Conservation (phyloP, 2,329 filamentous ascomycete species). For the Colletotrichum sublineola region DNA sequence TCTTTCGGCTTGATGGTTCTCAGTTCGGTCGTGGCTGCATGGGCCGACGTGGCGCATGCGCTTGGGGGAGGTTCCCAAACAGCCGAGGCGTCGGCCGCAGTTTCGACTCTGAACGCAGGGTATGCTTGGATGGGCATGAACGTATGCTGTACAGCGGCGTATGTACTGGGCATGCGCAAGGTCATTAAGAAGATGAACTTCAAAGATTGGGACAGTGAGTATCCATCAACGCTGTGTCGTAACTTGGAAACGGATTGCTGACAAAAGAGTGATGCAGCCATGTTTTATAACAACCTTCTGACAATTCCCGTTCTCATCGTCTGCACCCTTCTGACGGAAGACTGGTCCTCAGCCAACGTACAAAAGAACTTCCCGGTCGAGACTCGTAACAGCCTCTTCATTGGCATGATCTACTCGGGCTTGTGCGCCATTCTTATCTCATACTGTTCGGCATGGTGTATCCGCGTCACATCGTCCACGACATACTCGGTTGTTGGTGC, state of each 20-base stretch:
- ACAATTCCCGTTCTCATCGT: constrained; percentile 92
- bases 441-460: constrained; percentile 99
- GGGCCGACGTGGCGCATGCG: constrained; percentile 95
- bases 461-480: constrained; percentile 95
- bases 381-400: constrained; percentile 81
- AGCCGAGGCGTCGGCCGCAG: constrained; percentile 76
- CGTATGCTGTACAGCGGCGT: constrained; percentile 92
- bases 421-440: constrained; percentile 96
- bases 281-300: constrained; percentile 99
- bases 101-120: constrained; percentile 92
- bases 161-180: constrained; percentile 94
- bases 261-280: constrained; percentile 70
- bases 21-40: constrained; percentile 93
- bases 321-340: constrained; percentile 85
- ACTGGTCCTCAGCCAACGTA: constrained; percentile 92
- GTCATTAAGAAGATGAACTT: constrained; percentile 99
- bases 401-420: constrained; percentile 94
- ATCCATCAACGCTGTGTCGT: neutral
- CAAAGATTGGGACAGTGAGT: constrained; percentile 98
- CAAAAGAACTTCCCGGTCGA: constrained; percentile 88
- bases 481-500: constrained; percentile 99
- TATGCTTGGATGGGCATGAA: constrained; percentile 99
- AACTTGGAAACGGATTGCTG: constrained; percentile 45
- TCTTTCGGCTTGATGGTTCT: constrained; percentile 98
- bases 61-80: constrained; percentile 68